phyloP scores from a whole-genome alignment of 2,329 filamentous ascomycete genomes.

The Penicillium capsulatum region DNA sequence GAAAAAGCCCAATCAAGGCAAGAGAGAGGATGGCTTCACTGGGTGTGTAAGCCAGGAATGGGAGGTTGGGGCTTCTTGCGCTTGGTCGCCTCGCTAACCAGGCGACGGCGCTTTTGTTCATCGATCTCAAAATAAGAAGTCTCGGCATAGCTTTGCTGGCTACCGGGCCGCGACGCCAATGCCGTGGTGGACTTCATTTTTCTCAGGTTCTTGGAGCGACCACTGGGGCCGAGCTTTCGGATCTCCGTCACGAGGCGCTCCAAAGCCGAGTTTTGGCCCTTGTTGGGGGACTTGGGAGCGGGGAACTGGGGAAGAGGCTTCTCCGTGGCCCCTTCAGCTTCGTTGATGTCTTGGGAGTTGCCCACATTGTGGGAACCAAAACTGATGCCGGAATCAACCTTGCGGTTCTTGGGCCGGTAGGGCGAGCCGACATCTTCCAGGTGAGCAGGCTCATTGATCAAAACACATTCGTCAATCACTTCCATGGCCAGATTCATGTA shows the following conservation, averaged over 20 bases:
- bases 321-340: constrained; percentile 31
- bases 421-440: constrained; percentile 27
- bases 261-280: constrained; percentile 47
- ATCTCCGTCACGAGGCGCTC: constrained; percentile 59
- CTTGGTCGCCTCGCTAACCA: constrained; percentile 47
- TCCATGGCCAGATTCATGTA: constrained; percentile 57
- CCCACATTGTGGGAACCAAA: too few species aligned
- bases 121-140: constrained; percentile 47
- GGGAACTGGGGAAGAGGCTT: constrained; percentile 42
- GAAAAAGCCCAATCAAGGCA: not conserved
- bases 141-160: constrained; percentile 29
- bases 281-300: constrained; percentile 21
- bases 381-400: constrained; percentile 59
- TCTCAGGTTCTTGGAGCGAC: constrained; percentile 20
- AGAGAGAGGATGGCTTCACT: constrained; percentile 2
- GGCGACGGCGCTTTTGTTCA: constrained; percentile 46
- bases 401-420: constrained; percentile 47
- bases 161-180: constrained; percentile 43
- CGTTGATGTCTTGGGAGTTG: constrained; percentile 2
- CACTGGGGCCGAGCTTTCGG: constrained; percentile 41
- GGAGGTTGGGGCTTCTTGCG: constrained; percentile 32
- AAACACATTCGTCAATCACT: constrained; percentile 57
- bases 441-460: constrained; percentile 45
- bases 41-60: constrained; percentile 11
- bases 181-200: constrained; percentile 54